Conservation (phyloP, 306 rosid species). For the Fagus crenata region DNA sequence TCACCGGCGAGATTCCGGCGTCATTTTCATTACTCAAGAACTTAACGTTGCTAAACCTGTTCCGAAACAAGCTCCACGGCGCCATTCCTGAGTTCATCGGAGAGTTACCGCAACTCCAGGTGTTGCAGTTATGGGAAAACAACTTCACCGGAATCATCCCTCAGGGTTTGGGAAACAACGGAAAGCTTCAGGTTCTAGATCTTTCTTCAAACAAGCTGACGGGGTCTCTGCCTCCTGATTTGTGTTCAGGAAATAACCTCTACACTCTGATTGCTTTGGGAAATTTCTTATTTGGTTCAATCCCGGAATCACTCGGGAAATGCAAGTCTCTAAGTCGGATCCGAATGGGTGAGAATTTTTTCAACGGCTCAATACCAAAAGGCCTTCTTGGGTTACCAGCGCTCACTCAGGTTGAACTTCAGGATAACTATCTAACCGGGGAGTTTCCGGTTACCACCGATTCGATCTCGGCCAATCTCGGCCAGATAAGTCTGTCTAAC, state of each 20-base stretch:
- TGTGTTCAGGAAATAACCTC: constrained; percentile 75
- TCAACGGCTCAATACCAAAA: constrained; percentile 84
- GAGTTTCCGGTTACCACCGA: constrained; percentile 52
- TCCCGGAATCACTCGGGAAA: constrained; percentile 77
- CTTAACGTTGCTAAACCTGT: constrained; percentile 72
- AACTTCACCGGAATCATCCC: constrained; percentile 91
- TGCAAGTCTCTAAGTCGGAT: constrained; percentile 70
- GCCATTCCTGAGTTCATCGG: constrained; percentile 85
- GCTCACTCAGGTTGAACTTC: constrained; percentile 85
- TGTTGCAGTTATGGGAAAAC: constrained; percentile 90
- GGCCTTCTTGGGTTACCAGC: constrained; percentile 73
- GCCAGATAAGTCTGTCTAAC: constrained; percentile 84
- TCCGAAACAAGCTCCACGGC: constrained; percentile 87
- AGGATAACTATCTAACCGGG: constrained; percentile 66
- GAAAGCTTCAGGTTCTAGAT: constrained; percentile 64
- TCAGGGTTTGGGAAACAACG: constrained; percentile 69
- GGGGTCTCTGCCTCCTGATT: constrained; percentile 70
- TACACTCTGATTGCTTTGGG: constrained; percentile 69
- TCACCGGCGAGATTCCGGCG: constrained; percentile 75
- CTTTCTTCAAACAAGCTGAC: constrained; percentile 86
- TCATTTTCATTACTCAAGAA: constrained; percentile 62
- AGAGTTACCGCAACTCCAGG: constrained; percentile 70
- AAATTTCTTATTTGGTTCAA: constrained; percentile 79
- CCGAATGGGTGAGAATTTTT: constrained; percentile 85
- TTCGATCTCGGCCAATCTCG: constrained; percentile 56